Percentiles rank a stretch among this genome's conserved stretches.
Conservation (phyloP, 345 rosid species). For the Cardamine chenopodiifolia region DNA sequence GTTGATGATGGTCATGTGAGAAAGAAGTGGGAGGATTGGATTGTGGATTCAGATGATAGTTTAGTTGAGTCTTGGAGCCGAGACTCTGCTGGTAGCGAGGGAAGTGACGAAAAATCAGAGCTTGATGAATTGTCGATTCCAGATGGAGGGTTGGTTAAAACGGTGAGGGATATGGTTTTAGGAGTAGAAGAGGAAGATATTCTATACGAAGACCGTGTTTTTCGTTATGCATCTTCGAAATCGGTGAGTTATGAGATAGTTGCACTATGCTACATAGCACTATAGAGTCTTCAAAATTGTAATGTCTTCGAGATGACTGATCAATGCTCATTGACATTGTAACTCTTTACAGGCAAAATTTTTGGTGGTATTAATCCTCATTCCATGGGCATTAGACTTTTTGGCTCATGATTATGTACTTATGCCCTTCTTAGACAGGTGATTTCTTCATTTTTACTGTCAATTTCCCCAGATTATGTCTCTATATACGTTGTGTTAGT, state of each 20-base stretch:
- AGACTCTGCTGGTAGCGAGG: constrained; percentile 42
- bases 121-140: constrained; percentile 44
- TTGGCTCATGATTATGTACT: constrained; percentile 89
- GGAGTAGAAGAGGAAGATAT: constrained; percentile 81
- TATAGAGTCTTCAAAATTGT: not conserved
- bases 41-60: constrained; percentile 57
- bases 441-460: constrained; percentile 23
- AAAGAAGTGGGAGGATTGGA: constrained; percentile 96
- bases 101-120: constrained; percentile 33
- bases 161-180: constrained; percentile 69
- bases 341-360: constrained; percentile 71
- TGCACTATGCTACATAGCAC: not conserved
- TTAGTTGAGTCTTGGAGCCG: constrained; percentile 53
- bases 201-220: constrained; percentile 90
- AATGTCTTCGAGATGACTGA: constrained; percentile 9
- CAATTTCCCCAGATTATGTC: not conserved
- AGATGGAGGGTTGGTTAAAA: constrained; percentile 68
- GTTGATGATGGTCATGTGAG: constrained; percentile 56
- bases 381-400: constrained; percentile 90
- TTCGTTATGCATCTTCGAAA: constrained; percentile 75
- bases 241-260: constrained; percentile 54
- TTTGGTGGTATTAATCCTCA: constrained; percentile 68
- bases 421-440: constrained; percentile 97
- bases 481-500: not conserved
- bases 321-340: constrained; percentile 37